Evolutionary conservation across 306 rosid genomes (phyloP).

Genomic region (Macrotyloma uniflorum): DNA sequence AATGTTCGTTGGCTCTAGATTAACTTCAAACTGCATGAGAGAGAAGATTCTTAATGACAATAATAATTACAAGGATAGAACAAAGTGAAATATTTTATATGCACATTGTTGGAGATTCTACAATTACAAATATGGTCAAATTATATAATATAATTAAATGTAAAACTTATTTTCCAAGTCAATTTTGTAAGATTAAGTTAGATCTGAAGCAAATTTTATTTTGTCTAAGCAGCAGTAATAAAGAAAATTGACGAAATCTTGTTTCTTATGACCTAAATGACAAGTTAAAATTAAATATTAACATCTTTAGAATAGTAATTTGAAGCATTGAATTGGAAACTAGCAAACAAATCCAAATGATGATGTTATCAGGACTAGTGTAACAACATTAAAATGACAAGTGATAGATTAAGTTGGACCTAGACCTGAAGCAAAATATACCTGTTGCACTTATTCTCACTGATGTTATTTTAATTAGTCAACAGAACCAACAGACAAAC

Average conservation of each 20-base stretch:
- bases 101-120: too few species aligned
- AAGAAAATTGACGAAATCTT: constrained; percentile 6
- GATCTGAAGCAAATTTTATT: not conserved
- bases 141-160: too few species aligned
- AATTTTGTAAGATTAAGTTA: too few species aligned
- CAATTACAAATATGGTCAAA: too few species aligned
- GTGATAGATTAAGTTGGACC: not conserved
- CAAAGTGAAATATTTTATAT: not conserved
- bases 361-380: not conserved
- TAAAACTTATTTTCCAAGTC: too few species aligned
- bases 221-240: not conserved
- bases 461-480: constrained; percentile 1
- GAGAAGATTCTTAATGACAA: not conserved
- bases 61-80: not conserved
- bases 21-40: constrained; percentile 8
- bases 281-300: not conserved
- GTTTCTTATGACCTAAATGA: not conserved
- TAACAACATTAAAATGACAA: not conserved
- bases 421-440: not conserved
- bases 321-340: not conserved
- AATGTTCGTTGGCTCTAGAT: not conserved
- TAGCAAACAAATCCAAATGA: not conserved
- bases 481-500: not conserved
- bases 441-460: constrained; percentile 1
- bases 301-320: not conserved